phyloP scores from a whole-genome alignment of 2,329 filamentous ascomycete species.

The Nothophaeocryptopus gaeumannii region DNA sequence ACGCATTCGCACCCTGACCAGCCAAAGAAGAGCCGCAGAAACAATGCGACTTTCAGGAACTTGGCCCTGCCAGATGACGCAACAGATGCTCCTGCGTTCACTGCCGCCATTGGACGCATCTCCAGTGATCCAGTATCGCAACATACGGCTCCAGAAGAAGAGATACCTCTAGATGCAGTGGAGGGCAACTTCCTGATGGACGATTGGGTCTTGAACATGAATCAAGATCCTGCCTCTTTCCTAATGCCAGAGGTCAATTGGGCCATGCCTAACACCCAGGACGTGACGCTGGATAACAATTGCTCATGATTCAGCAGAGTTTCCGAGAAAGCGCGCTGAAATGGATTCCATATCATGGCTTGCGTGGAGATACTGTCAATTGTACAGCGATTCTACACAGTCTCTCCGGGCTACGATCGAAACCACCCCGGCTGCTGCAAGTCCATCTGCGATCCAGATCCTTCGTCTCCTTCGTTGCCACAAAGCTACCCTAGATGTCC shows the following conservation, averaged over 20 bases:
- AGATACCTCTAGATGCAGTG: neutral
- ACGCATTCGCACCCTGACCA: neutral
- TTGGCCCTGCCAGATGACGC: neutral
- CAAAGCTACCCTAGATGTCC: too few relatives aligned
- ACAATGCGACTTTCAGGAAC: neutral
- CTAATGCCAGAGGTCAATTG: constrained; percentile 7
- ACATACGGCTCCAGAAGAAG: neutral
- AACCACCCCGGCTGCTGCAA: too few relatives aligned
- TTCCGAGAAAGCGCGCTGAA: too few relatives aligned
- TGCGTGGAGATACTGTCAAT: too few relatives aligned
- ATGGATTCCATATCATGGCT: too few relatives aligned
- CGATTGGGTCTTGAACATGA: constrained; percentile 6
- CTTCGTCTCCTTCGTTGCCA: too few relatives aligned
- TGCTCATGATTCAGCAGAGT: too few relatives aligned
- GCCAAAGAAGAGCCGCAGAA: neutral
- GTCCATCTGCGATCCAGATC: too few relatives aligned
- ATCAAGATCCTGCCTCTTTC: constrained; percentile 4
- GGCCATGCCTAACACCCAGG: neutral
- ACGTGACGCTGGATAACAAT: neutral
- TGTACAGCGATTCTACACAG: too few relatives aligned
- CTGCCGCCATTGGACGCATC: neutral
- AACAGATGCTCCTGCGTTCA: neutral
- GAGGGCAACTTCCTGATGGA: neutral
- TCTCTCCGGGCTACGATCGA: too few relatives aligned
- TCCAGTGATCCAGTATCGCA: neutral